These are phyloP conservation scores for Claviceps citrina DNA, from an alignment of 2,329 filamentous ascomycete genomes.

Conservation along the genomic window DNA sequence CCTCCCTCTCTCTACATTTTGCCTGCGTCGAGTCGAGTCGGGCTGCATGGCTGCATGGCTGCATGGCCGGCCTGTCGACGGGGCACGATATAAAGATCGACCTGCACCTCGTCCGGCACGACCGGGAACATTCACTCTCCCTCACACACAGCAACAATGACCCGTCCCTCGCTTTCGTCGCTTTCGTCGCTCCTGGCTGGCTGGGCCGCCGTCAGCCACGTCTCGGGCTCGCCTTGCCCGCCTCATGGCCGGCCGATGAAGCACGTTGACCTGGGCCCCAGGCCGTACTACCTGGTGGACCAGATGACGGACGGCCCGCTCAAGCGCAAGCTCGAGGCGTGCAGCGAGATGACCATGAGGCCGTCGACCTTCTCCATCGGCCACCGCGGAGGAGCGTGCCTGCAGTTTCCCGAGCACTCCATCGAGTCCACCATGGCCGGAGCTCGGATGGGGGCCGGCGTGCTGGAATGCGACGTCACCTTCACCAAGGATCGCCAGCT, in stretches of 20 bases:
- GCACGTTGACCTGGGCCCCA: conserved; percentile 43
- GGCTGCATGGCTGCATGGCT: no score
- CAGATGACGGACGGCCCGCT: conserved; percentile 45
- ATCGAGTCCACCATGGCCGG: conserved; percentile 43
- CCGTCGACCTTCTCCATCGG: conserved; percentile 42
- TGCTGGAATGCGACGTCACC: conserved; percentile 52
- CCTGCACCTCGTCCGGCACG: no score
- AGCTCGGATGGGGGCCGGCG: conserved; percentile 50
- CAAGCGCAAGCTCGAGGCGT: conserved; percentile 43
- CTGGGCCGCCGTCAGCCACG: conserved; percentile 16
- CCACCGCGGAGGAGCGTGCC: conserved; percentile 45
- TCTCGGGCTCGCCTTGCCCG: conserved; percentile 14
- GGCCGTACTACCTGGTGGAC: conserved; percentile 49
- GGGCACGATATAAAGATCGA: no score
- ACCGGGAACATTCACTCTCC: no score
- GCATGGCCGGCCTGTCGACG: no score
- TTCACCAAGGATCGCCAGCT: conserved; percentile 50
- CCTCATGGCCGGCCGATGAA: conserved; percentile 20
- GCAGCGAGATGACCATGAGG: conserved; percentile 37
- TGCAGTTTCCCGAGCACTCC: conserved; percentile 51
- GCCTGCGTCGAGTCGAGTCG: no score
- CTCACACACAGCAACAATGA: no score
- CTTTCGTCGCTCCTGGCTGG: conserved; percentile 16
- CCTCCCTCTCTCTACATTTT: background rate
- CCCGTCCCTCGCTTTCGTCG: no score